These are phyloP conservation scores for Tieghemiomyces parasiticus DNA, from an alignment of 192 early-diverging fungal species.

Conservation along the genomic window DNA sequence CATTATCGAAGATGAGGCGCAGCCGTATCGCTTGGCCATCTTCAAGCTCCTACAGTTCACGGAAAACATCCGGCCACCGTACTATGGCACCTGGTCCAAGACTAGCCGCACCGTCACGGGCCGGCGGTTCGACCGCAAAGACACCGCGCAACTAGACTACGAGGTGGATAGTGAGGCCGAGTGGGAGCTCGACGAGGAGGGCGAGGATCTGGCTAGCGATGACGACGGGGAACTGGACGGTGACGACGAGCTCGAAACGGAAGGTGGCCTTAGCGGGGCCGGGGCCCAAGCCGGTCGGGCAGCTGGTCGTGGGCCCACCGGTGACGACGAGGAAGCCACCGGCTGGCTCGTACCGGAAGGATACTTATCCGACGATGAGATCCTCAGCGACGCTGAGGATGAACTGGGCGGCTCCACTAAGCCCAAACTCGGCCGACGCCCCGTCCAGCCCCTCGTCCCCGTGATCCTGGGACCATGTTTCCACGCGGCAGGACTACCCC, in stretches of 20 bases:
- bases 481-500: no score
- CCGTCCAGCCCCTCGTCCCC: slow-evolving; percentile 20
- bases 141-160: slow-evolving; percentile 53
- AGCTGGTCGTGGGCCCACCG: slow-evolving; percentile 4
- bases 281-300: background rate
- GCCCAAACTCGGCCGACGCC: slow-evolving; percentile 11
- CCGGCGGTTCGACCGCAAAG: slow-evolving; percentile 44
- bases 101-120: slow-evolving; percentile 33
- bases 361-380: slow-evolving; percentile 71
- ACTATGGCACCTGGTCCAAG: slow-evolving; percentile 72
- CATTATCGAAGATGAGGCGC: background rate
- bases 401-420: slow-evolving; percentile 13
- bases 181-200: slow-evolving; percentile 83
- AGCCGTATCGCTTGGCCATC: background rate
- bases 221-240: slow-evolving; percentile 51
- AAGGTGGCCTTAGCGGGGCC: background rate
- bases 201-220: slow-evolving; percentile 68
- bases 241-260: slow-evolving; percentile 29
- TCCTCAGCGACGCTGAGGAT: slow-evolving; percentile 18
- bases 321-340: slow-evolving; percentile 36
- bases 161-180: slow-evolving; percentile 80
- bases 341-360: slow-evolving; percentile 77
- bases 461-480: slow-evolving; percentile 26
- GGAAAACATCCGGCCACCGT: slow-evolving; percentile 57
- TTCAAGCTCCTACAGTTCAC: slow-evolving; percentile 48